phyloP scores from a whole-genome alignment of 176 grass and related monocot species.

The Elaeis guineensis region DNA sequence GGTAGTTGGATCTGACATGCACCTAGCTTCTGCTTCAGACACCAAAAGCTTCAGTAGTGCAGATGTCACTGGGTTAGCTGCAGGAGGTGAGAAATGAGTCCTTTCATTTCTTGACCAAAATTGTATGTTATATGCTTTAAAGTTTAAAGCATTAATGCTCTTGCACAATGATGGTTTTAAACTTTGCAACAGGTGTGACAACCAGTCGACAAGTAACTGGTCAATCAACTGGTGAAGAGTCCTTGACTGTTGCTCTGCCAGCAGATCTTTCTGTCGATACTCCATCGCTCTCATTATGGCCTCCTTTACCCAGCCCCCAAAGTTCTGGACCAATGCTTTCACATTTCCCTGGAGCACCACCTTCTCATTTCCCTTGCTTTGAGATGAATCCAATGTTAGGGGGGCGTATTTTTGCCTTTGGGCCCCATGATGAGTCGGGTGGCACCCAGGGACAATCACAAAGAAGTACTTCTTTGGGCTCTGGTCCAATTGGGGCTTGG shows the following conservation, averaged over 20 bases:
- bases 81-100: slow-evolving; percentile 40
- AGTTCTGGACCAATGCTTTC: slow-evolving; percentile 63
- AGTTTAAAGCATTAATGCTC: neutral
- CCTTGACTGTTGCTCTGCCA: slow-evolving; percentile 72
- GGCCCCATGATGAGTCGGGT: slow-evolving; percentile 66
- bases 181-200: slow-evolving; percentile 27
- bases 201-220: slow-evolving; percentile 10
- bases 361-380: slow-evolving; percentile 87
- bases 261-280: slow-evolving; percentile 95
- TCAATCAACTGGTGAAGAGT: slow-evolving; percentile 64
- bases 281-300: slow-evolving; percentile 66
- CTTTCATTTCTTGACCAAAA: too few species aligned
- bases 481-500: slow-evolving; percentile 61
- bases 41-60: slow-evolving; percentile 49
- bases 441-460: slow-evolving; percentile 60
- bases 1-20: slow-evolving; percentile 36
- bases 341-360: slow-evolving; percentile 59
- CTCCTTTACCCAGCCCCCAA: slow-evolving; percentile 68
- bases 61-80: slow-evolving; percentile 38
- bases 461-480: slow-evolving; percentile 45
- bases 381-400: slow-evolving; percentile 73
- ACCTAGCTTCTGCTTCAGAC: slow-evolving; percentile 34
- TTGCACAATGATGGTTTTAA: neutral
- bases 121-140: too few species aligned
- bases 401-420: slow-evolving; percentile 72